A percentile compares a stretch with the other conserved stretches of the same genome.
Conservation (phyloP, 768 basidiomycete species). For the Lentinula sp. region DNA sequence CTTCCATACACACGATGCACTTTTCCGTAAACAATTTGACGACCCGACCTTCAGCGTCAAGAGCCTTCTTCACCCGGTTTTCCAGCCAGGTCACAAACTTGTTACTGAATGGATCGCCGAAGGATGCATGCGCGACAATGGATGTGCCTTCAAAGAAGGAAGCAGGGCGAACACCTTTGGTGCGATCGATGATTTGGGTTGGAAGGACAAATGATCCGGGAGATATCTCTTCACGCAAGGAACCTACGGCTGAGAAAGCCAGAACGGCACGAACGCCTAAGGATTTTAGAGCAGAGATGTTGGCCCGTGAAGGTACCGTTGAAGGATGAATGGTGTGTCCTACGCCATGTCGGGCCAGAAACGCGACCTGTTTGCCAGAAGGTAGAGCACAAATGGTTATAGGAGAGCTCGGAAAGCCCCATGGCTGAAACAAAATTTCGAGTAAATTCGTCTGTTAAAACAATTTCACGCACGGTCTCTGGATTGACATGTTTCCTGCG, state of each 20-base stretch:
- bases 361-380: constrained; percentile 76
- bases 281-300: constrained; percentile 92
- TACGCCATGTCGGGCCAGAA: constrained; percentile 86
- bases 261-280: constrained; percentile 86
- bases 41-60: constrained; percentile 51
- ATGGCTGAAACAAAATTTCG: constrained; percentile 53
- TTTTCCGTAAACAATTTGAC: constrained; percentile 75
- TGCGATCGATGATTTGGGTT: constrained; percentile 92
- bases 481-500: constrained; percentile 69
- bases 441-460: background rate
- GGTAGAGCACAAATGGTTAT: constrained; percentile 90
- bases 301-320: constrained; percentile 78
- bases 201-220: constrained; percentile 89
- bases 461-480: constrained; percentile 55
- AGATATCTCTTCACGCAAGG: constrained; percentile 85
- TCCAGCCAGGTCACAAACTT: constrained; percentile 64
- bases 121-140: constrained; percentile 88
- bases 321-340: constrained; percentile 78
- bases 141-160: constrained; percentile 81
- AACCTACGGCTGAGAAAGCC: constrained; percentile 95
- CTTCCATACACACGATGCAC: constrained; percentile 95
- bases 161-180: constrained; percentile 85
- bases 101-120: constrained; percentile 86
- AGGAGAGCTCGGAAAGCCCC: constrained; percentile 88
- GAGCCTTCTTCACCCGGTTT: constrained; percentile 52